Evolutionary conservation across 2,329 filamentous ascomycete genomes (phyloP).

Genomic region (Cordyceps cateniannulata): DNA sequence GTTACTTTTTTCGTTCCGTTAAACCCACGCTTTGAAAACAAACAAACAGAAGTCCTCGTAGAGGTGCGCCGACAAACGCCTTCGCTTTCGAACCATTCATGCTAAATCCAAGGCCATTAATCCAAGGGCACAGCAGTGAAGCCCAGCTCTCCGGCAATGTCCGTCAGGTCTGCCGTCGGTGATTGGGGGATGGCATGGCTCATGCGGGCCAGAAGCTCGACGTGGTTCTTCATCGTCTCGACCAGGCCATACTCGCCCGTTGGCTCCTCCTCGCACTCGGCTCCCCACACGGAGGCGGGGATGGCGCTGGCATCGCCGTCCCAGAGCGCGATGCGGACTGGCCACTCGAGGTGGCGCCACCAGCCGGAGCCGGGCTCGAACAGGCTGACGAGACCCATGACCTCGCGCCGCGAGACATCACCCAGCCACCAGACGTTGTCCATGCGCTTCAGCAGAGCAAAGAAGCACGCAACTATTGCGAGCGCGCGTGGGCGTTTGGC

Average conservation of each 20-base stretch:
- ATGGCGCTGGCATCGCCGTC: constrained; percentile 41
- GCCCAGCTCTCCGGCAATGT: constrained; percentile 25
- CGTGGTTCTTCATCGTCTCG: constrained; percentile 33
- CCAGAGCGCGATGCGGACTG: constrained; percentile 51
- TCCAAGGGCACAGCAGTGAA: constrained; percentile 17
- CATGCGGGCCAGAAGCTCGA: constrained; percentile 34
- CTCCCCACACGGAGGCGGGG: constrained; percentile 51
- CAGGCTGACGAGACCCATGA: constrained; percentile 55
- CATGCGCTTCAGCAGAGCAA: constrained; percentile 56
- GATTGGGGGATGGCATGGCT: constrained; percentile 19
- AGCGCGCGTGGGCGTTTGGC: constrained; percentile 54
- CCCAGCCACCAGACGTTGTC: constrained; percentile 64
- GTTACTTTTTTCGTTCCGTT: constrained; percentile 7
- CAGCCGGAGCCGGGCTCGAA: constrained; percentile 53
- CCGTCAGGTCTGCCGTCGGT: constrained; percentile 15
- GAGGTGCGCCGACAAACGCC: neutral
- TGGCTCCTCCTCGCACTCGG: constrained; percentile 39
- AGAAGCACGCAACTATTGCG: constrained; percentile 59
- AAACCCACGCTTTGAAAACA: neutral
- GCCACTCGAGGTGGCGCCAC: constrained; percentile 58
- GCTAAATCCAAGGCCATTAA: neutral
- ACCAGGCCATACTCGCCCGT: constrained; percentile 28
- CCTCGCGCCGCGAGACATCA: constrained; percentile 58
- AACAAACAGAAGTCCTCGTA: neutral
- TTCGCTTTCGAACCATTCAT: neutral